Base-by-base conservation (phyloP, 1,284 basidiomycete genomes). In the Cutaneotrichosporon arboriforme region DNA sequence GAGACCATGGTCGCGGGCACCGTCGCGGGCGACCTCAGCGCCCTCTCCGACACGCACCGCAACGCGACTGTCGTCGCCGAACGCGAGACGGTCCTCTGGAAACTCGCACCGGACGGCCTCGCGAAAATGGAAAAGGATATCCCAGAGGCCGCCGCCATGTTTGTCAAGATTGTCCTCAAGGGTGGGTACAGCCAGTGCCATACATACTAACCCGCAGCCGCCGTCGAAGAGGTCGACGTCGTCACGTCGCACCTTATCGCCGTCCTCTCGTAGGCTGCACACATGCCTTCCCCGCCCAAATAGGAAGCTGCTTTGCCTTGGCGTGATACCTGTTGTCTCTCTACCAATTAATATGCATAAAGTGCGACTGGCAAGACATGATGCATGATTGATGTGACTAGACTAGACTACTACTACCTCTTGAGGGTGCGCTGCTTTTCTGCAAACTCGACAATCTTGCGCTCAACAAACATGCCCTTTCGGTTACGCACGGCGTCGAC, bases 341-440 rank as follows among this genome's bases (percentile, higher is more conserved):
- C 26, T 10, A 5, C 26, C 26, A 5, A 31, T 31, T 31, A 31
- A 7, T 31, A 31, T 31, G 26, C 26, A 31, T 31, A 31, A 31
- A 31, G 10, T 7, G 26, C 26, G 10, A 10, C 26, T 7, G 26
- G 26, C 26, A 31, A 31, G 26, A 31, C 26, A 31, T n/a, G n/a
- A 31, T 31, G 26, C 26, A 31, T 31, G 26, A 31, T 31, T 5
- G 26, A 31, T 31, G 26, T 7, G 5, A 31, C 26, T 31, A 10
- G 26, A 31, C 13, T 4, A n/a, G 15, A 8, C 13, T 8, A 3
- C 41, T 10, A 20, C 49, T 54, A 91, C 63, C 86, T 81, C 76
- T 97, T 97, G 71, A 96, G 76, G n/a, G 92, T 97, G 68, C 92
- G 81, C 76, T 97, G 92, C 78, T 96, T 97, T 78, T 97, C 93